Conservation (phyloP, 495 filamentous ascomycete genomes). For the Penicillium riverlandense region DNA sequence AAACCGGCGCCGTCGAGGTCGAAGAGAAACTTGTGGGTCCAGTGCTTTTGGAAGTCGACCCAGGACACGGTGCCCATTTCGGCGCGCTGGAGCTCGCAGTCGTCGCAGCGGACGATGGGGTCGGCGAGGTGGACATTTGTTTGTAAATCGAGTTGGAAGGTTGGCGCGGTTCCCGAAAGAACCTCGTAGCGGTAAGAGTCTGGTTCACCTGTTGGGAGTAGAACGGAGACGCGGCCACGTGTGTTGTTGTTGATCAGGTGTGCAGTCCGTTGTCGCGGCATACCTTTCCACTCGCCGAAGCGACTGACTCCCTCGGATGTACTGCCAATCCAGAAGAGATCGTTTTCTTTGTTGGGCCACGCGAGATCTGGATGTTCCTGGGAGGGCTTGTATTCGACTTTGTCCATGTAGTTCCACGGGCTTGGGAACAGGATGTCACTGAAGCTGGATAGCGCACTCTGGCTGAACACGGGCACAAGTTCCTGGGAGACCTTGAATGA, state of each 20-base stretch:
- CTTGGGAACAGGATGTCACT: slow-evolving; percentile 42
- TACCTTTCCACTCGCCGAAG: slow-evolving; percentile 49
- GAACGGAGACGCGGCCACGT: slow-evolving; percentile 29
- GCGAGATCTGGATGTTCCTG: slow-evolving; percentile 29
- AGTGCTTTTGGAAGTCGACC: slow-evolving; percentile 51
- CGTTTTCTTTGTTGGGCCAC: slow-evolving; percentile 35
- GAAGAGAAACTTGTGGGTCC: slow-evolving; percentile 57
- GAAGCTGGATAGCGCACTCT: slow-evolving; percentile 56
- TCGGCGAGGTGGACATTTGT: slow-evolving; percentile 41
- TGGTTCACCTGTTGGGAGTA: slow-evolving; percentile 23
- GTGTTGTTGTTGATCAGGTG: slow-evolving; percentile 50
- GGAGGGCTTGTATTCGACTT: slow-evolving; percentile 34
- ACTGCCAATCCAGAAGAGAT: slow-evolving; percentile 46
- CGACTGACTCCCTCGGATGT: slow-evolving; percentile 52
- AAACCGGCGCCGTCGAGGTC: slow-evolving; percentile 67
- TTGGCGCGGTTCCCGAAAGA: slow-evolving; percentile 24
- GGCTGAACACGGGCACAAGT: slow-evolving; percentile 66
- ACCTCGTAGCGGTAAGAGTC: slow-evolving; percentile 31
- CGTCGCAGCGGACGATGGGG: slow-evolving; percentile 48
- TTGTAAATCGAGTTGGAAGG: slow-evolving; percentile 19
- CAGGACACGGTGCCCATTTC: slow-evolving; percentile 42
- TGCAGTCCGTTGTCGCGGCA: slow-evolving; percentile 50
- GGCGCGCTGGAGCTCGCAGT: slow-evolving; percentile 42
- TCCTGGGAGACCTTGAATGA: slow-evolving; percentile 54
- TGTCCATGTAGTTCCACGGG: slow-evolving; percentile 45